A percentile compares a stretch with the other conserved stretches of the same genome.
These are phyloP conservation scores for Leccinum huronense DNA, from an alignment of 1,284 basidiomycete species.

Conservation along the genomic window DNA sequence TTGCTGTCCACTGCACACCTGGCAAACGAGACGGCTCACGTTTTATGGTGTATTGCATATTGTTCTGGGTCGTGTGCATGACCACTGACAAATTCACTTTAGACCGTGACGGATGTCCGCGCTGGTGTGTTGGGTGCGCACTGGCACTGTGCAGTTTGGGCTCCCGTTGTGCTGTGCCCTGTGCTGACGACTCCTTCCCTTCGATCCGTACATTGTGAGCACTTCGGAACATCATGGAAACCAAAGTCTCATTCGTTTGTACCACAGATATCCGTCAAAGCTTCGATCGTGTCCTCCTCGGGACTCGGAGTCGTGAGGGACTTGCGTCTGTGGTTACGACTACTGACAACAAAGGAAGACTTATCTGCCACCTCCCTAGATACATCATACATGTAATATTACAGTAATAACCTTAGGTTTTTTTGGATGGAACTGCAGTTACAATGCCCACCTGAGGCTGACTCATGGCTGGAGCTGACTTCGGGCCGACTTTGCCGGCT, in stretches of 20 bases:
- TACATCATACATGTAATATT: too few relatives aligned
- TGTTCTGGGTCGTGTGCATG: neutral
- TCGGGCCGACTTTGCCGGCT: too few relatives aligned
- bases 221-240: neutral
- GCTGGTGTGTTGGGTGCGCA: slow-evolving; percentile 73
- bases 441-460: too few relatives aligned
- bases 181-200: slow-evolving; percentile 9
- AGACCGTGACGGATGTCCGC: slow-evolving; percentile 81
- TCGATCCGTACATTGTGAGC: slow-evolving; percentile 49
- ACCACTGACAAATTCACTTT: slow-evolving; percentile 11
- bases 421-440: too few relatives aligned
- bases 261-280: slow-evolving; percentile 78
- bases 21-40: slow-evolving; percentile 70
- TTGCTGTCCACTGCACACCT: too few relatives aligned
- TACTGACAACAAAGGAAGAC: too few relatives aligned
- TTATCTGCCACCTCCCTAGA: too few relatives aligned
- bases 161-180: neutral
- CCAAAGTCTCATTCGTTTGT: neutral
- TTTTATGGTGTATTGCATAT: slow-evolving; percentile 56
- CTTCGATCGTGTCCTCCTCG: slow-evolving; percentile 70
- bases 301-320: slow-evolving; percentile 56
- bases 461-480: too few relatives aligned
- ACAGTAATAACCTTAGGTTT: too few relatives aligned
- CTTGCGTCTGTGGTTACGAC: slow-evolving; percentile 61
- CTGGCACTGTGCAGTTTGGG: too few relatives aligned